Conservation (phyloP, 148 eudicot genomes). For the Limonium bicolor region DNA sequence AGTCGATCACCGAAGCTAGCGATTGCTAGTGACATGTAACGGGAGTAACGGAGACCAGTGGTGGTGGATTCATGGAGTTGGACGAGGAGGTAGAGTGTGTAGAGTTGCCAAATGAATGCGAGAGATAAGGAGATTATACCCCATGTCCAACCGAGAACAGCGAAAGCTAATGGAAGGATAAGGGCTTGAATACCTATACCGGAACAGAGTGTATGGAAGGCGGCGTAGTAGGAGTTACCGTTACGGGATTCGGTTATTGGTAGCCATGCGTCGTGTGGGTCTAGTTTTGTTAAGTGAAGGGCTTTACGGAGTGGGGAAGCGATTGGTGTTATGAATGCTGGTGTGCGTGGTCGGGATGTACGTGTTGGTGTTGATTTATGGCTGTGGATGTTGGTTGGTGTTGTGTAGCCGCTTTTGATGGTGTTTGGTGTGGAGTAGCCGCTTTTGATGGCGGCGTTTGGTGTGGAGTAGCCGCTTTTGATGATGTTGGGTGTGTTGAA, state of each 20-base stretch:
- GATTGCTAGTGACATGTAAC: slow-evolving; percentile 49
- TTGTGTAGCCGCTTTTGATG: no score
- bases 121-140: slow-evolving; percentile 54
- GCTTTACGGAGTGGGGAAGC: slow-evolving; percentile 62
- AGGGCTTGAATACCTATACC: slow-evolving; percentile 74
- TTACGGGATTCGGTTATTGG: slow-evolving; percentile 70
- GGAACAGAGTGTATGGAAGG: slow-evolving; percentile 58
- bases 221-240: slow-evolving; percentile 62
- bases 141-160: slow-evolving; percentile 86
- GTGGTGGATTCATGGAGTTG: slow-evolving; percentile 76
- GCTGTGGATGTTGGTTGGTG: no score
- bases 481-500: no score
- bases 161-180: slow-evolving; percentile 69
- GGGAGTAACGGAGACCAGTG: slow-evolving; percentile 60
- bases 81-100: slow-evolving; percentile 75
- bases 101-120: slow-evolving; percentile 78
- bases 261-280: slow-evolving; percentile 93
- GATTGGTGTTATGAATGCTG: slow-evolving; percentile 25
- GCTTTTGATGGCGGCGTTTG: background rate
- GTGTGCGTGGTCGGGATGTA: slow-evolving; percentile 32
- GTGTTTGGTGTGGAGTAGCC: slow-evolving; percentile 10
- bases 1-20: slow-evolving; percentile 47
- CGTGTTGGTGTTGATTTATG: no score
- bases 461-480: no score
- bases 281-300: slow-evolving; percentile 45